Evolutionary conservation across 2,329 filamentous ascomycete genomes (phyloP).

Genomic region (Cercospora sp.): DNA sequence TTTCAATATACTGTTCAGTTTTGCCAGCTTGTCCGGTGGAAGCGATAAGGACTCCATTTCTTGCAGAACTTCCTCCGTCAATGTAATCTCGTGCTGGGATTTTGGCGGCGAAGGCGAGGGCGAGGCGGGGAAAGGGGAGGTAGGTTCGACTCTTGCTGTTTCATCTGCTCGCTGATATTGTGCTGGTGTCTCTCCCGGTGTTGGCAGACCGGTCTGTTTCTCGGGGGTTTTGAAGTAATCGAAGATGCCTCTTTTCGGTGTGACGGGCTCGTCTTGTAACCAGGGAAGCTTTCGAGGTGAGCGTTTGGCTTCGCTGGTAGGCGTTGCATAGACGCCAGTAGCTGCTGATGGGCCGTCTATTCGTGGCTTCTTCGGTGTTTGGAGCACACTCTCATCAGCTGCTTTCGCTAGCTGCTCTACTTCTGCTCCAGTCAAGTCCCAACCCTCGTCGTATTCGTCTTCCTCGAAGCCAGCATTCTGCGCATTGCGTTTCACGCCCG

Average conservation of each 20-base stretch:
- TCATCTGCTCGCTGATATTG: background rate
- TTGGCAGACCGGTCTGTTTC: slow-evolving; percentile 11
- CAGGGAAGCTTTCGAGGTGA: slow-evolving; percentile 43
- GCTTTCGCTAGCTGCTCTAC: slow-evolving; percentile 37
- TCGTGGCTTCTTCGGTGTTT: slow-evolving; percentile 45
- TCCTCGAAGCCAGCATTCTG: slow-evolving; percentile 26
- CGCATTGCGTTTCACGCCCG: slow-evolving; percentile 37
- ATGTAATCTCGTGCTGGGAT: slow-evolving; percentile 9
- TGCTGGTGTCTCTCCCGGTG: background rate
- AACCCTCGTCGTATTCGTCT: slow-evolving; percentile 34
- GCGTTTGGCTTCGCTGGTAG: slow-evolving; percentile 33
- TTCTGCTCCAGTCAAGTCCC: slow-evolving; percentile 39
- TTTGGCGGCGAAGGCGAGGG: background rate
- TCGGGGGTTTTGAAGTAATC: slow-evolving; percentile 34
- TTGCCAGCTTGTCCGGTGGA: slow-evolving; percentile 32
- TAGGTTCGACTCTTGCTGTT: background rate
- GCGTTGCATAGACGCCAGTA: slow-evolving; percentile 42
- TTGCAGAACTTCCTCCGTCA: slow-evolving; percentile 31
- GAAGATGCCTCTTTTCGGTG: slow-evolving; percentile 28
- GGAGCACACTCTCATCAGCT: slow-evolving; percentile 29
- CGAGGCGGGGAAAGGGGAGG: slow-evolving; percentile 26
- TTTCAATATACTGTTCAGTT: slow-evolving; percentile 51
- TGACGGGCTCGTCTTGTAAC: slow-evolving; percentile 38
- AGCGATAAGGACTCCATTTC: slow-evolving; percentile 23
- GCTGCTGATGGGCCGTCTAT: slow-evolving; percentile 25